phyloP scores from a whole-genome alignment of 805 yeast genomes.

The Monosporozyma yasuniensis region DNA sequence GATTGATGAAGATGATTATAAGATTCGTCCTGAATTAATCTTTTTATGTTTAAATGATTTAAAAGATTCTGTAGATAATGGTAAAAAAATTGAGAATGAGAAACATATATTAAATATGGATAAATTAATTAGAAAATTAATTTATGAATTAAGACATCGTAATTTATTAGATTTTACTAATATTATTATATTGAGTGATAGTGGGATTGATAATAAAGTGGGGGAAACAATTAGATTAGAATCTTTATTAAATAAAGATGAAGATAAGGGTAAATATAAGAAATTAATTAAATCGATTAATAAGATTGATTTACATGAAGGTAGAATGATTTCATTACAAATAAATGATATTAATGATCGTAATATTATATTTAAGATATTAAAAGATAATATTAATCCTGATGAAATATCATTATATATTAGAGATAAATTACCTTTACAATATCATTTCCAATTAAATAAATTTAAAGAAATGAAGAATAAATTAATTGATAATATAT shows the following conservation, averaged over 20 bases:
- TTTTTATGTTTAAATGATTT: slow-evolving; percentile 73
- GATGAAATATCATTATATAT: not conserved
- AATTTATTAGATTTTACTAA: slow-evolving; percentile 61
- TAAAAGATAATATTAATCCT: not conserved
- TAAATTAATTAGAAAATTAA: slow-evolving; percentile 43
- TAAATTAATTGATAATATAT: slow-evolving; percentile 1
- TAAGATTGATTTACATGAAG: slow-evolving; percentile 22
- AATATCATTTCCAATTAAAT: not conserved
- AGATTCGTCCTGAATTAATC: slow-evolving; percentile 62
- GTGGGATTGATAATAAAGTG: slow-evolving; percentile 65
- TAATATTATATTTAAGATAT: not conserved
- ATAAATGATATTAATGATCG: not conserved
- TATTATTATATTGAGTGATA: slow-evolving; percentile 75
- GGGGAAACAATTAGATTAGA: not conserved
- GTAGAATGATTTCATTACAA: not conserved
- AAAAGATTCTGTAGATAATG: slow-evolving; percentile 62
- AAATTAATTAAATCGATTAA: slow-evolving; percentile 23
- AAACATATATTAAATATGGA: slow-evolving; percentile 46
- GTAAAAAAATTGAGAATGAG: slow-evolving; percentile 46
- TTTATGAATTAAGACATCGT: slow-evolving; percentile 41
- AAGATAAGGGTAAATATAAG: not conserved
- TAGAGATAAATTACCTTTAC: not conserved
- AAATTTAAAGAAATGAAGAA: not conserved
- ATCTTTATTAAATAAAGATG: not conserved
- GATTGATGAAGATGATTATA: slow-evolving; percentile 47